Evolutionary conservation across 345 rosid genomes (phyloP), one percentile per base, ranked within the genome.

Genomic region (Pugionium cornutum): DNA sequence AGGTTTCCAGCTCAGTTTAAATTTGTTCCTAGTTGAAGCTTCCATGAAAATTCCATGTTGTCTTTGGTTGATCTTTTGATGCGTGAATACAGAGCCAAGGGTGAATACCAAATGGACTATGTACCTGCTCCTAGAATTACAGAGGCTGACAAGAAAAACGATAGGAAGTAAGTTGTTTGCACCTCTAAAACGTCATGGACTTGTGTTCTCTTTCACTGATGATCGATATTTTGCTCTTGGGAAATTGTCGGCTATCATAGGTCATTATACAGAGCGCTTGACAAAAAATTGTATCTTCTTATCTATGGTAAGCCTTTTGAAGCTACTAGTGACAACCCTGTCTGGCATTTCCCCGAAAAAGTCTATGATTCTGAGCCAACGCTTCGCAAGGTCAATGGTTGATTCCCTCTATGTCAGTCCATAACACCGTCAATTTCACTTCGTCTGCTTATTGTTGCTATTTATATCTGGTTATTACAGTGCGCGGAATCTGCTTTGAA

Each of bases 291-390:
- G 61, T 94, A 88, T 75, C 96, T 94, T 73, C 86, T 94, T 68
- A 69, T 94, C 51, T 84, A 77, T 49, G 89, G 99, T 31, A 79
- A 82, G 31, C 28, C 84, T 18, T 73, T 48, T 48, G 84, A 86
- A 62, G 79, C 92, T 77, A 79, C 92, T 29, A 67, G 54, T 50
- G 83, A 73, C 66, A 71, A 84, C 53, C 89, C 92, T 1, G 82
- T 77, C 57, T 94, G 99, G 99, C 99, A 90, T 81, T 90, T 94
- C 75, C 99, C 97, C 0, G 92, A 90, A 67, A 90, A 94, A 75
- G 77, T 85, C 32, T 86, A 88, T 1, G 88, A 85, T 62, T 82
- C 92, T 40, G 99, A 94, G 82, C 92, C 92, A 65, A 90, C 91
- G 49, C 79, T 94, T 80, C 92, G 91, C 52, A 69, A 75, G 75